Evolutionary conservation across 805 yeast genomes (phyloP).

Genomic region (Yamadazyma insecticola): DNA sequence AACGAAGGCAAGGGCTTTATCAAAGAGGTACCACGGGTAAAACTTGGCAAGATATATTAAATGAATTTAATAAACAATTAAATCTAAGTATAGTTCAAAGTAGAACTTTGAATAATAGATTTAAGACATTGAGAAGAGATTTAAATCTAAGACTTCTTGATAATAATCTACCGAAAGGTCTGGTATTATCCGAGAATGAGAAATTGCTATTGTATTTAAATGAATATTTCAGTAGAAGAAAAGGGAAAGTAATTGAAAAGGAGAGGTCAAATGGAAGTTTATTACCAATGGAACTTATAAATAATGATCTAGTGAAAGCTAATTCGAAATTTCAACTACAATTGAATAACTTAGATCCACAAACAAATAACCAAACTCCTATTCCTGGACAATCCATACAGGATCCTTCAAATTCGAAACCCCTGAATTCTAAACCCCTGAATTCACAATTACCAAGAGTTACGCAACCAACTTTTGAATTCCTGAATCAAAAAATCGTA

Average conservation of each 20-base stretch:
- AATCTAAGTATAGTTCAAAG: slow-evolving; percentile 18
- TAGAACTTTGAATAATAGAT: slow-evolving; percentile 22
- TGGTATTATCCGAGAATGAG: slow-evolving; percentile 18
- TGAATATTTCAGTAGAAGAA: slow-evolving; percentile 8
- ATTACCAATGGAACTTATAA: not conserved
- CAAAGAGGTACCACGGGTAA: slow-evolving; percentile 23
- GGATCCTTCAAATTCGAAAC: no score
- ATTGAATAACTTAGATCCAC: no score
- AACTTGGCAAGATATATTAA: slow-evolving; percentile 21
- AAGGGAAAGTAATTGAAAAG: slow-evolving; percentile 9
- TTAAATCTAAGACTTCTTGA: slow-evolving; percentile 12
- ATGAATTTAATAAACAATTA: slow-evolving; percentile 15
- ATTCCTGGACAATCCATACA: no score
- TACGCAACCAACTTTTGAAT: no score
- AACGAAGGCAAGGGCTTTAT: slow-evolving; percentile 17
- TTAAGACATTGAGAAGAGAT: slow-evolving; percentile 16
- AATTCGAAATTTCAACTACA: no score
- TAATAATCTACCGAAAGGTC: no score
- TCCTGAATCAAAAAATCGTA: no score
- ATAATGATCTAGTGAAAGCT: no score
- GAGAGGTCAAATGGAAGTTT: slow-evolving; percentile 7
- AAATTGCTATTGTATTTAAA: slow-evolving; percentile 14
- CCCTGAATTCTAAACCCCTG: no score
- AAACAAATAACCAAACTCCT: no score
- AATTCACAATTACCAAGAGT: no score